Base-by-base conservation (phyloP, 2,329 filamentous ascomycete genomes). In the Xylaria sp. region DNA sequence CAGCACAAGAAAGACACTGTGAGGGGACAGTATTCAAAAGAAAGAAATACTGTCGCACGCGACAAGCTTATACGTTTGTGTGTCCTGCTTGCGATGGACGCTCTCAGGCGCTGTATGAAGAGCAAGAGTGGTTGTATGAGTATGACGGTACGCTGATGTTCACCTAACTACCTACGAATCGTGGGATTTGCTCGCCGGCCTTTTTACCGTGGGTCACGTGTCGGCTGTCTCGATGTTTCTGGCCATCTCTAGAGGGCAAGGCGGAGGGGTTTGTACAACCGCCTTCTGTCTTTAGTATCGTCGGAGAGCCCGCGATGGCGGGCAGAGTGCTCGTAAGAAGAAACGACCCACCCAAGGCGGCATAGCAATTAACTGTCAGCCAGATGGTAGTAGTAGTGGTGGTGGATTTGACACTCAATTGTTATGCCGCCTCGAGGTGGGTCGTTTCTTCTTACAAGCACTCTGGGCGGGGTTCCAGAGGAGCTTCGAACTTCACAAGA, bases 1-100 rank as follows among this genome's bases (percentile, higher is more conserved):
- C 75, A 76, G 74, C 66, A 73, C 18, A n/a, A 1, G 37, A 65
- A 59, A 64, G 63, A 72, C 74, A 77, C 76, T 77, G 76, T 77
- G 72, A 66, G 65, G 64, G 70, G 65, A 76, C 75, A 75, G 75
- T 77, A 61, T 58, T 37, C 60, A 60, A 55, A 46, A n/a, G 60
- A 52, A 68, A 41, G 20, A 39, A 60, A 23, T 52, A 68, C 65
- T 68, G 60, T 66, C 6, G 59, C 59, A 64, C 56, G 55, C 59
- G 62, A 69, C 67, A 66, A 66, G 46, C 25, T 61, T 59, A 54
- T 32, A 32, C n/a, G 50, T 44, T 48, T 20, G 39, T 39, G 28
- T 15, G 57, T 48, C 6, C 20, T 37, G 32, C 54, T 25, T 59
- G 34, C 12, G 55, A 55, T 25, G 32, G 10, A 28, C 23, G 25